Conservation (phyloP, 2,329 filamentous ascomycete species). For the Zasmidium angulare region DNA sequence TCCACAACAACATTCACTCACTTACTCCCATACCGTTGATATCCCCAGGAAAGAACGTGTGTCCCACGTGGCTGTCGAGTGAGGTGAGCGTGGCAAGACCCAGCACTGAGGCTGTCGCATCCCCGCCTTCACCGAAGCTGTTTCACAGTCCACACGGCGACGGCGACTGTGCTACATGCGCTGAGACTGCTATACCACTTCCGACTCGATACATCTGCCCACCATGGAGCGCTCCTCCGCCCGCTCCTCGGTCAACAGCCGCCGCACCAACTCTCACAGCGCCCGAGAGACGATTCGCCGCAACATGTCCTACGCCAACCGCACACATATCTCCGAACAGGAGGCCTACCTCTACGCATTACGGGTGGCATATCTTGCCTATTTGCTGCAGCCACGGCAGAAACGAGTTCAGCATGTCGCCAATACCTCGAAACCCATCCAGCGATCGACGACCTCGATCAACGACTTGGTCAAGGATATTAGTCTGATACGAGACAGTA, state of each 20-base stretch:
- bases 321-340: slow-evolving; percentile 52
- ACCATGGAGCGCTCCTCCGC: slow-evolving; percentile 33
- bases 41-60: no score
- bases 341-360: slow-evolving; percentile 92
- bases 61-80: not conserved
- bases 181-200: not conserved
- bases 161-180: not conserved
- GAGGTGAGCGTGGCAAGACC: not conserved
- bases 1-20: not conserved
- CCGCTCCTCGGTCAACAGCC: slow-evolving; percentile 35
- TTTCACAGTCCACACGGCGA: not conserved
- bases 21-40: not conserved
- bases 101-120: not conserved
- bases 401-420: slow-evolving; percentile 85
- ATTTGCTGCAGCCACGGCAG: slow-evolving; percentile 86
- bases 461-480: slow-evolving; percentile 90
- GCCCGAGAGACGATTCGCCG: slow-evolving; percentile 40
- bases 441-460: slow-evolving; percentile 70
- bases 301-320: slow-evolving; percentile 38
- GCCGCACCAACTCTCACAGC: slow-evolving; percentile 45
- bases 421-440: slow-evolving; percentile 57
- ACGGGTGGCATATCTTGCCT: slow-evolving; percentile 85
- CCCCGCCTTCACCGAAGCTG: slow-evolving; percentile 1
- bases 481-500: slow-evolving; percentile 63
- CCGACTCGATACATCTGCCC: not conserved